Base-by-base conservation (phyloP, 2,329 filamentous ascomycete species). In the Annulohypoxylon truncatum region DNA sequence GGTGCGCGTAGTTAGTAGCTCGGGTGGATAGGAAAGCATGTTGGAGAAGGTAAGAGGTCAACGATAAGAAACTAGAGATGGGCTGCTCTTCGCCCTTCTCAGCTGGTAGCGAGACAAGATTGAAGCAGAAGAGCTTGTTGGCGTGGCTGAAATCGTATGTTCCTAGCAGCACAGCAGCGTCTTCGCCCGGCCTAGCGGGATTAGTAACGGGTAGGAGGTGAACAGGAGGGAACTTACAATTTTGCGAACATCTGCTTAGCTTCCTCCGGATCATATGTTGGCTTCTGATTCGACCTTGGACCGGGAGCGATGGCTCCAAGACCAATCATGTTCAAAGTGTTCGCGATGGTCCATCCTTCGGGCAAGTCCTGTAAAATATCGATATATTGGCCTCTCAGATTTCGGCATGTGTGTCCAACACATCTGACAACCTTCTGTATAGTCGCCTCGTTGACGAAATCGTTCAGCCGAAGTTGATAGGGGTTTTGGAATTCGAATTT, bases 401-500 rank as follows among this genome's bases (percentile, higher is more conserved):
- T 81, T 52, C 85, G 83, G 73, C 92, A 97, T 0, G 91, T 90
- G 60, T 87, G 82, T 2, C 94, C 93, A 20, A 97, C 87, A 61
- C 91, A 91, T 52, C 84, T 83, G 46, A 97, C 89, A 68, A 97
- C 92, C 74, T 92, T 93, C 64, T 90, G 87, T 73, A 98, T 97
- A 1, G 92, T 91, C 0, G 85, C 83, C 75, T 98, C 94, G 76
- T 99, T 97, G 74, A 97, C 93, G 79, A 98, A 98, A 78, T 98
- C 94, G 73, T 95, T 94, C 13, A 99, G 85, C 26, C 95, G 92
- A 68, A 96, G 83, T 73, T 96, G 91, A 74, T 99, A 99, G 0
- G 95, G 95, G 73, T 99, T 99, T 77, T 97, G 94, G 61, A 96
- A 95, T 79, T 99, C 96, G 75, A 99, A 99, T 79, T 98, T 99